These are phyloP conservation scores for Candida bentonensis DNA, from an alignment of 805 yeast genomes.

Conservation along the genomic window DNA sequence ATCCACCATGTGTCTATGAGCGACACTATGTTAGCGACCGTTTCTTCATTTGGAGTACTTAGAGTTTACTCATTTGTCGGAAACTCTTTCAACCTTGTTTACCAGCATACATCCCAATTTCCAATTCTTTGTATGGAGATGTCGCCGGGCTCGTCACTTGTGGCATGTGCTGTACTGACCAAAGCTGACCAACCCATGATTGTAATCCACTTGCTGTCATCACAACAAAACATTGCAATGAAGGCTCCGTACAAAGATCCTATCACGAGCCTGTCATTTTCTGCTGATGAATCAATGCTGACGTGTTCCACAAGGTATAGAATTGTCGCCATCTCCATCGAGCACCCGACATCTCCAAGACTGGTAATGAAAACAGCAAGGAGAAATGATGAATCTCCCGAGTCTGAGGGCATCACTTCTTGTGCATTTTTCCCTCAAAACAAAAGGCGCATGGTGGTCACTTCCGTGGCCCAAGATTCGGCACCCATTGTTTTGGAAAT, in stretches of 20 bases:
- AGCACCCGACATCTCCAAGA: constrained; percentile 49
- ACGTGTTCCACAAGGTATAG: constrained; percentile 68
- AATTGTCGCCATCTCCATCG: constrained; percentile 58
- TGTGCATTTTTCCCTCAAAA: constrained; percentile 59
- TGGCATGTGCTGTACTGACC: constrained; percentile 17
- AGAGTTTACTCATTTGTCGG: background rate
- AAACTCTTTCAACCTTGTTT: background rate
- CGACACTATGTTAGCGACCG: background rate
- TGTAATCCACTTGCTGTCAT: constrained; percentile 34
- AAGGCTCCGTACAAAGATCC: constrained; percentile 83
- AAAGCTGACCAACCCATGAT: constrained; percentile 67
- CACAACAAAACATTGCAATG: constrained; percentile 42
- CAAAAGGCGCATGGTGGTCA: constrained; percentile 35
- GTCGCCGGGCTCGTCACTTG: background rate
- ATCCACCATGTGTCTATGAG: background rate
- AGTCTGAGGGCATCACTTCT: constrained; percentile 83
- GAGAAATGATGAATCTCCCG: constrained; percentile 48
- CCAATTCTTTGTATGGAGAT: background rate
- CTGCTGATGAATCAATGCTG: constrained; percentile 53
- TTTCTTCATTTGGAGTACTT: background rate
- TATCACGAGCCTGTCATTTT: constrained; percentile 57
- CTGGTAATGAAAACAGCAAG: constrained; percentile 56
- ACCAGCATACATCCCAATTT: background rate
- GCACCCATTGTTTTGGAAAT: constrained; percentile 59
- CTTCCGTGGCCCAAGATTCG: constrained; percentile 45